Conservation (phyloP, 2,329 filamentous ascomycete genomes). For the Epichloe gansuensis region DNA sequence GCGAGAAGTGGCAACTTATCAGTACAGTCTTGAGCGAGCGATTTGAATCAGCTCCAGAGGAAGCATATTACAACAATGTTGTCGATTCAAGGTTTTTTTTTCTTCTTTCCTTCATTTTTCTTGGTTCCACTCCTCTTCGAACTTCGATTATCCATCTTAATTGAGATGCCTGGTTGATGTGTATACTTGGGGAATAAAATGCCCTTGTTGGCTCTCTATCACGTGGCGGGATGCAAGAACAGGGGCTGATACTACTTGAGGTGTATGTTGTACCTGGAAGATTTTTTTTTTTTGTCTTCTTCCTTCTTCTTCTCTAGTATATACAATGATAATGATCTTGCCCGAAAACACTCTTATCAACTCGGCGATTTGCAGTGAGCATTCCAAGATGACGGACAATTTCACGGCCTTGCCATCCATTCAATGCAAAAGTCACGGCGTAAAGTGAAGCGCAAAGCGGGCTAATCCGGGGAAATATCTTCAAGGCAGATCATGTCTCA, state of each 20-base stretch:
- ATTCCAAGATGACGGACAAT: neutral
- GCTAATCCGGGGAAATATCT: too few species aligned
- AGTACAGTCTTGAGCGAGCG: neutral
- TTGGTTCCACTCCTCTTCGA: neutral
- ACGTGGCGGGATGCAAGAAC: neutral
- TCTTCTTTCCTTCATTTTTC: neutral
- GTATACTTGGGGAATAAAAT: neutral
- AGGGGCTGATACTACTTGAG: neutral
- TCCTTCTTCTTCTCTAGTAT: neutral
- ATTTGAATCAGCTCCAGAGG: neutral
- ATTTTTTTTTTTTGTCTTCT: neutral
- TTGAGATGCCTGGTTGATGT: neutral
- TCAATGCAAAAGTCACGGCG: neutral
- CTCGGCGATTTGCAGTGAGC: neutral
- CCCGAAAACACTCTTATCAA: neutral
- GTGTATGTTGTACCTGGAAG: neutral
- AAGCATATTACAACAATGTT: neutral
- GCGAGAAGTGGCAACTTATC: neutral
- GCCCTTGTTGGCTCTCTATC: neutral
- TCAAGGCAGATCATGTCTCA: too few species aligned
- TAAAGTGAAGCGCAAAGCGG: too few species aligned
- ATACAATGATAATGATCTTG: neutral
- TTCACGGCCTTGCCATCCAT: neutral
- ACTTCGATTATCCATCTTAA: neutral
- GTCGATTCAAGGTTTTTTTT: neutral